phyloP scores from a whole-genome alignment of 306 rosid genomes.

The Quillaja saponaria region DNA sequence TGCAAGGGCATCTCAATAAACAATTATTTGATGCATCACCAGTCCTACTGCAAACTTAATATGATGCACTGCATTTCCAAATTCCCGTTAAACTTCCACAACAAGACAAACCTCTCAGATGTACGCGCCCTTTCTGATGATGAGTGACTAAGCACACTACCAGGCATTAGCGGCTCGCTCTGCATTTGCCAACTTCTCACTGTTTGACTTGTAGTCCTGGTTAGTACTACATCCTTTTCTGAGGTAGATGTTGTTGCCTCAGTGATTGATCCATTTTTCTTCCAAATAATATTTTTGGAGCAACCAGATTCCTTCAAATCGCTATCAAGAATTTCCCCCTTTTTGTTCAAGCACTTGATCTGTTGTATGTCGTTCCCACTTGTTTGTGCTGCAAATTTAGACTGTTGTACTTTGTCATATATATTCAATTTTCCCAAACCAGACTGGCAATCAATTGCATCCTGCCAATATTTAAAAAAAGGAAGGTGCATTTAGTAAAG shows the following conservation, averaged over 20 bases:
- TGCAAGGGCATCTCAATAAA: neutral
- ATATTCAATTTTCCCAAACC: slow-evolving; percentile 48
- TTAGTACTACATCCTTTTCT: slow-evolving; percentile 46
- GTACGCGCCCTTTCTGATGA: slow-evolving; percentile 57
- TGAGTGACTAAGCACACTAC: slow-evolving; percentile 67
- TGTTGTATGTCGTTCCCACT: slow-evolving; percentile 48
- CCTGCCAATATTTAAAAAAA: slow-evolving; percentile 43
- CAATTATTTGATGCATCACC: too few species aligned
- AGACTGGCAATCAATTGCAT: slow-evolving; percentile 49
- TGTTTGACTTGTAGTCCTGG: slow-evolving; percentile 53
- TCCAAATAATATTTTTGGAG: slow-evolving; percentile 49
- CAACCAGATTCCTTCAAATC: slow-evolving; percentile 44
- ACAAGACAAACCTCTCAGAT: slow-evolving; percentile 55
- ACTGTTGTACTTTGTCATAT: slow-evolving; percentile 43
- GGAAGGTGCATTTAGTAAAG: slow-evolving; percentile 1
- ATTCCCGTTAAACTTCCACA: slow-evolving; percentile 6
- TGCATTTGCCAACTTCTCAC: slow-evolving; percentile 66
- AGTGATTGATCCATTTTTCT: slow-evolving; percentile 45
- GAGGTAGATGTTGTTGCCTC: slow-evolving; percentile 50
- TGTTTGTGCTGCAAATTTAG: slow-evolving; percentile 38
- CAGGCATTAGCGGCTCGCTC: slow-evolving; percentile 87
- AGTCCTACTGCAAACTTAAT: too few species aligned
- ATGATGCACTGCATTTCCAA: too few species aligned
- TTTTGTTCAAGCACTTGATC: slow-evolving; percentile 41
- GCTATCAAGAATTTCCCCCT: slow-evolving; percentile 49